Conservation (phyloP, 805 yeast genomes). For the Saturnispora dispora region DNA sequence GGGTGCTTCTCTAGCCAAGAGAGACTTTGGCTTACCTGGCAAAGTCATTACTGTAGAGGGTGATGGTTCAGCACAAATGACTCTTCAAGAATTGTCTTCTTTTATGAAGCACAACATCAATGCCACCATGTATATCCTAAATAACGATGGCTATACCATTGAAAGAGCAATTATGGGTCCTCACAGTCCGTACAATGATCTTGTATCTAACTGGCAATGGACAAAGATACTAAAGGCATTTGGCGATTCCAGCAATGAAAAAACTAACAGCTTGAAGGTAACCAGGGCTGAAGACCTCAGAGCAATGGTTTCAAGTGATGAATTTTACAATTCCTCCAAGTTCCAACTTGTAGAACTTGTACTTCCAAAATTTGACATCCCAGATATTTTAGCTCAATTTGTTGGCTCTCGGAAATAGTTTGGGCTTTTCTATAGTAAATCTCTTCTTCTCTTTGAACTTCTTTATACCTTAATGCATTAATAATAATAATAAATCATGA, state of each 20-base stretch:
- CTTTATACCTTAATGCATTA: not conserved
- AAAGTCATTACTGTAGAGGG: slow-evolving; percentile 39
- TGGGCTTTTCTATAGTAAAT: not conserved
- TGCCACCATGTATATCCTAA: slow-evolving; percentile 37
- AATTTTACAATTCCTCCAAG: slow-evolving; percentile 25
- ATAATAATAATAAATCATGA: not conserved
- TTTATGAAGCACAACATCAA: slow-evolving; percentile 31
- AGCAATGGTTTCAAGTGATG: slow-evolving; percentile 27
- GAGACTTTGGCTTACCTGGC: slow-evolving; percentile 31
- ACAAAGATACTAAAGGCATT: slow-evolving; percentile 53
- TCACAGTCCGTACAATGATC: slow-evolving; percentile 41
- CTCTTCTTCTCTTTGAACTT: not conserved
- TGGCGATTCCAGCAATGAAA: slow-evolving; percentile 40
- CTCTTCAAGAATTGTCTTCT: slow-evolving; percentile 40
- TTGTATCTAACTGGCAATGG: slow-evolving; percentile 54
- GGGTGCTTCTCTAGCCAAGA: slow-evolving; percentile 37
- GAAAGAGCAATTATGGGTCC: slow-evolving; percentile 44
- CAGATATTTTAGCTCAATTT: slow-evolving; percentile 23
- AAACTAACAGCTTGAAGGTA: slow-evolving; percentile 28
- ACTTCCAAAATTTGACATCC: slow-evolving; percentile 53
- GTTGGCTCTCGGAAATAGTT: not conserved
- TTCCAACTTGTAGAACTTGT: slow-evolving; percentile 52
- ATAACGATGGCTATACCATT: slow-evolving; percentile 45
- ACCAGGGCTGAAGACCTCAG: slow-evolving; percentile 30
- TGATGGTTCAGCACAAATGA: slow-evolving; percentile 52